Evolutionary conservation across 805 yeast genomes (phyloP), one percentile per base, ranked within the genome.

Genomic region (Lipomyces sp.): DNA sequence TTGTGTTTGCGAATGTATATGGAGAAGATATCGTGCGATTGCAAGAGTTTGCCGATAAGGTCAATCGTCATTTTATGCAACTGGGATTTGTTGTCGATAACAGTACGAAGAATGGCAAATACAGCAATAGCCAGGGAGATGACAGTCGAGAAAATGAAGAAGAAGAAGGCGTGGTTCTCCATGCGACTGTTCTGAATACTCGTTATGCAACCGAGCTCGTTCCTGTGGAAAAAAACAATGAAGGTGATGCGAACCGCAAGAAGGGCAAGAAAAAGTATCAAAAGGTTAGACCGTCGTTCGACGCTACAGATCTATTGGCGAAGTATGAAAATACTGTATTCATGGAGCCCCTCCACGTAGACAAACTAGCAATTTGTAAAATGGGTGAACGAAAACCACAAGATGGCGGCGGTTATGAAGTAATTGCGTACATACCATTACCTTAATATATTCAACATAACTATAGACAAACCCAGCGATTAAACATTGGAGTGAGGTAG

Each of bases 401-500:
- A 10, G 58, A 62, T 29, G 69, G 69, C 10, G 69, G 70, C 15
- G 69, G 69, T 3, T 67, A 67, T 42, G 59, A 54, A 51, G 55
- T 61, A 33, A 59, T 57, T 18, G 70, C 60, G 32, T 60, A n/a
- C 13, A 37, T 63, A 15, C 53, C 60, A 29, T 45, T 60, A n/a
- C 60, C 62, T 33, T 60, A 45, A 50, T 32, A 13, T 42, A 42
- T 2, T 35, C 51, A 39, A 58, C 48, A 42, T 15, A 15, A 37
- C 15, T 37, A 42, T 42, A 15, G 48, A 42, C 42, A 15, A 18
- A 42, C 5, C 48, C 18, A 2, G 48, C 13, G n/a, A 11, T 7
- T 42, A 42, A 15, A 2, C 32, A 62, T 57, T 39, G 50, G 34
- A 55, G 13, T 33, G 54, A 24, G 42, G 29, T 29, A 24, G 24